A percentile compares a stretch with the other conserved stretches of the same genome.
phyloP scores from a whole-genome alignment of 2,329 filamentous ascomycete species.

The Pseudogymnoascus sp. region DNA sequence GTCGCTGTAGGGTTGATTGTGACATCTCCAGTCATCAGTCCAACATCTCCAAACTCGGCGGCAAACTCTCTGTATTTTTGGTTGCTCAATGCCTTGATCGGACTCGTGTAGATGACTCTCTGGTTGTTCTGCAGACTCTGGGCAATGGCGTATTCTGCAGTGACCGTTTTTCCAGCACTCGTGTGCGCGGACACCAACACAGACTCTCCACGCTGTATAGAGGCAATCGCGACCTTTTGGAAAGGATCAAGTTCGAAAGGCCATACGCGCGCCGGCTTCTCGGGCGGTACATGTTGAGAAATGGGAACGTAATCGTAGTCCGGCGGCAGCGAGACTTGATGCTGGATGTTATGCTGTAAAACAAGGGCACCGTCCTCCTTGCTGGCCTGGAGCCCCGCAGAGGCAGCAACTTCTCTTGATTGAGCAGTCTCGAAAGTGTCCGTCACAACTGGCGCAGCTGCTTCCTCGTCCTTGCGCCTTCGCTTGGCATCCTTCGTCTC shows the following conservation, averaged over 20 bases:
- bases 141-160: constrained; percentile 96
- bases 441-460: constrained; percentile 72
- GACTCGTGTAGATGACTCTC: constrained; percentile 97
- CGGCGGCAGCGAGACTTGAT: constrained; percentile 90
- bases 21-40: constrained; percentile 97
- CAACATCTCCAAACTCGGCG: constrained; percentile 91
- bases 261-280: constrained; percentile 74
- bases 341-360: constrained; percentile 93
- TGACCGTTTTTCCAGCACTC: constrained; percentile 94
- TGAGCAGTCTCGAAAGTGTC: constrained; percentile 94
- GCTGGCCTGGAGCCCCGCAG: constrained; percentile 25
- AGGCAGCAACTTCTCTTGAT: constrained; percentile 76
- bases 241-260: constrained; percentile 94
- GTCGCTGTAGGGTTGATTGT: constrained; percentile 98
- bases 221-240: constrained; percentile 88
- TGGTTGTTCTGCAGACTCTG: constrained; percentile 97
- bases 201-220: constrained; percentile 93
- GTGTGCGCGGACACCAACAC: constrained; percentile 96
- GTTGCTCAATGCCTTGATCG: constrained; percentile 97
- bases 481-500: constrained; percentile 48
- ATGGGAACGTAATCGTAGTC: constrained; percentile 94
- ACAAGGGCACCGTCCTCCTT: constrained; percentile 52
- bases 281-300: constrained; percentile 84
- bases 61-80: constrained; percentile 98
- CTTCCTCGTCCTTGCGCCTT: constrained; percentile 54